Base-by-base conservation (phyloP, 148 eudicot genomes). In the Rhododendron griersonianum region DNA sequence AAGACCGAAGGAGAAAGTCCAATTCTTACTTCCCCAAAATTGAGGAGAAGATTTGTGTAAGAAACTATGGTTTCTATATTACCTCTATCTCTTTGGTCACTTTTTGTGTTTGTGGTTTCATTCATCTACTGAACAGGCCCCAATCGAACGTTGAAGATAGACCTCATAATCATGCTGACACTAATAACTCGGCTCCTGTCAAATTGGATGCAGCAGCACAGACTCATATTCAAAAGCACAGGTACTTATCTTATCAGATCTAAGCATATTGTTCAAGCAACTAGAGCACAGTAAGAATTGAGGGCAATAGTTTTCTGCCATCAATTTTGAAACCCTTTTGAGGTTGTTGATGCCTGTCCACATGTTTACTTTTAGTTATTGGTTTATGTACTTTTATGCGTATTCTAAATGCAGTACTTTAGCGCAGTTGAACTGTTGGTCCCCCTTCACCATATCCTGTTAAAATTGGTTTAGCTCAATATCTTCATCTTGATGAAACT, bases 31-130 rank as follows among this genome's bases (percentile, higher is more conserved):
- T 91, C 94, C 55, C 83, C 92, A 82, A 95, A 93, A 83, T 87
- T 95, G 85, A 92, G 99, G 88, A 95, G 94, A 89, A 93, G 99
- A 92, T 47, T 87, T 81, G 94, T 87, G 99, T 96, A 92, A 89
- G 98, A 73, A 77, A 84, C 53, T 67, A 23, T 85, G 8, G 53
- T 63, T 48, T 44, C 82, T 67, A 3, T 78, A 25, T 25, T 73
- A 51, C 10, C 3, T 44, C 2, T 81, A 23, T 84, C 35, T 74
- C 69, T 74, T 86, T 53, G n/a, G 30, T 63, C 78, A 7, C 30
- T 35, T 59, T 47, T 80, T 78, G 25, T 30, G 41, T 11, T 0
- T 71, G 41, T 33, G 18, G 9, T 41, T 87, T 11, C 63, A 73
- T 84, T 75, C 39, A 83, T 69, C 78, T 13, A 30, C 78, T 21